Evolutionary conservation across 2,329 filamentous ascomycete species (phyloP), one percentile per base, ranked within the genome.

Genomic region (Nakataea oryzae): DNA sequence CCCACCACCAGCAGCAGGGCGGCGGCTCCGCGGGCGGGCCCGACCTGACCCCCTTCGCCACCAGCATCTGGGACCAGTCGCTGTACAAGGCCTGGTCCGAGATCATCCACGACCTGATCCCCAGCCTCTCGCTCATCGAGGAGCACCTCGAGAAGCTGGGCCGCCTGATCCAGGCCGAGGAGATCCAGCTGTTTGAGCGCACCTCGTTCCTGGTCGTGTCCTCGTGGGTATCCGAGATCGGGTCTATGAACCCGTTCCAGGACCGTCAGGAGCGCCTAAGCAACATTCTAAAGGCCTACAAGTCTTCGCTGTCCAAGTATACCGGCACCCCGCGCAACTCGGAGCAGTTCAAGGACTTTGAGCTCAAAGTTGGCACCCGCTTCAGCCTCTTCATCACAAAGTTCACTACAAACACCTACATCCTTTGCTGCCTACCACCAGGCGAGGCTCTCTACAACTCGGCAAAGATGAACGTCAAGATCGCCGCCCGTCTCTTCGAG

Each of bases 201-300:
- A 96, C 93, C 3, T 97, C 93, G 0, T 99, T 97, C 75, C 83
- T 99, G 0, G 96, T 93, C 61, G 93, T 99, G n/a, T 96, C 92
- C 0, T 91, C 89, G 63, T 95, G 96, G 77, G 90, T 90, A 6
- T 88, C 90, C 1, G 81, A 85, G 24, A 81, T 88, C 65, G 92
- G 92, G 57, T 81, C 83, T 47, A 76, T 84, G 60, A 99, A 99
- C 73, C 93, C 95, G 1, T 96, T 91, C 65, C 88, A 89, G 60
- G 95, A 99, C 75, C 89, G 95, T 3, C 92, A 96, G 69, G 95
- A 99, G 79, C 89, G 83, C 68, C 90, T 99, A 71, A 95, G 89
- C 65, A 97, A 96, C 74, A 97, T 99, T 71, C 89, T 99, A 76
- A 99, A 99, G 78, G 93, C 93, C 63, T 97, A 97, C 79, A 99